phyloP scores from a whole-genome alignment of 208 protist genomes.

The Hexamita inflata region DNA sequence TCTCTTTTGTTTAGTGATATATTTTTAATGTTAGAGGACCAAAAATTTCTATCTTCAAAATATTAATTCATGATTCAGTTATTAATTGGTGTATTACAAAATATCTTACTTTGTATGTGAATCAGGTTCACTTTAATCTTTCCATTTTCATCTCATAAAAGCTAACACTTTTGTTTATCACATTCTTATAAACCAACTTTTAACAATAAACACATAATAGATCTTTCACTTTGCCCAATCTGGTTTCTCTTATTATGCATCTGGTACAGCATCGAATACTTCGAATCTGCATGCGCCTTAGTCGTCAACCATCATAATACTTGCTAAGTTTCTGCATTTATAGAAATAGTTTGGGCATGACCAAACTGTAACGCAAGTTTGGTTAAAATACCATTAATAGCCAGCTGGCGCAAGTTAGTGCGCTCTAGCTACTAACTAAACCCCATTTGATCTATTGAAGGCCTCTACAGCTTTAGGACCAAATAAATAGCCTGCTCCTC shows the following conservation, averaged over 20 bases:
- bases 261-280: slow-evolving; percentile 28
- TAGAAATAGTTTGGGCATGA: slow-evolving; percentile 97
- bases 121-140: too few species aligned
- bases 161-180: too few species aligned
- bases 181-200: too few species aligned
- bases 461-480: slow-evolving; percentile 20
- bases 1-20: too few species aligned
- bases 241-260: slow-evolving; percentile 18
- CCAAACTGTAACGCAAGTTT: slow-evolving; percentile 94
- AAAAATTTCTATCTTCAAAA: too few species aligned
- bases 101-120: too few species aligned
- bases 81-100: too few species aligned
- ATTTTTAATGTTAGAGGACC: too few species aligned
- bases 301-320: slow-evolving; percentile 37
- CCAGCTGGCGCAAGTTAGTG: slow-evolving; percentile 47
- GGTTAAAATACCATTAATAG: slow-evolving; percentile 88
- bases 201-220: too few species aligned
- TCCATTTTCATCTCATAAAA: too few species aligned
- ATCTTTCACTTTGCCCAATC: background rate
- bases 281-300: background rate
- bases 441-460: slow-evolving; percentile 32
- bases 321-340: slow-evolving; percentile 57
- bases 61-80: too few species aligned
- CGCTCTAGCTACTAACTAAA: slow-evolving; percentile 30
- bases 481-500: slow-evolving; percentile 41